phyloP scores from a whole-genome alignment of 306 rosid genomes.

The Prunus mongolica region DNA sequence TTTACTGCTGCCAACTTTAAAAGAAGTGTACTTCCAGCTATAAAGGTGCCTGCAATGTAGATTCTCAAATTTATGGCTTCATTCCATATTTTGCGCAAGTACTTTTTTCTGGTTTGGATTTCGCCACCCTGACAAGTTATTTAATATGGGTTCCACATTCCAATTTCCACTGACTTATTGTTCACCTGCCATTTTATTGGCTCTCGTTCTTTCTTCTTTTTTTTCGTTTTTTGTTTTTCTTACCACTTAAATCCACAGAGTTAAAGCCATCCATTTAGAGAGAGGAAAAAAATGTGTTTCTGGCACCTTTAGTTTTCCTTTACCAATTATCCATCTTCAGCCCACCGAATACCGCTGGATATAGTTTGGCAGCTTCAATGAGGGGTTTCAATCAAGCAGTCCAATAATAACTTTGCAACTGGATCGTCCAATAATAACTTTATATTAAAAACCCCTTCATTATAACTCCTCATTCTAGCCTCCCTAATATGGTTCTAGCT shows the following conservation, averaged over 20 bases:
- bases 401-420: too few relatives aligned
- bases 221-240: background rate
- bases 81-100: background rate
- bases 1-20: background rate
- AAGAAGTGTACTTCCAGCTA: background rate
- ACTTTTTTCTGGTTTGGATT: background rate
- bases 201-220: background rate
- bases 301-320: too few relatives aligned
- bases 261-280: too few relatives aligned
- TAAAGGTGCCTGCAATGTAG: background rate
- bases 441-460: too few relatives aligned
- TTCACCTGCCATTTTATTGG: background rate
- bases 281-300: too few relatives aligned
- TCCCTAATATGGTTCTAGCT: too few relatives aligned
- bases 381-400: too few relatives aligned
- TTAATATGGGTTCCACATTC: background rate
- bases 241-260: background rate
- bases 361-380: too few relatives aligned
- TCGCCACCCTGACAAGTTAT: background rate
- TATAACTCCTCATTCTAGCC: too few relatives aligned
- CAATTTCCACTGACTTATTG: background rate
- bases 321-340: too few relatives aligned
- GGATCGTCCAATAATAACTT: too few relatives aligned
- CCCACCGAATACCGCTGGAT: too few relatives aligned
- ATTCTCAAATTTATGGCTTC: background rate